Evolutionary conservation across 2,329 filamentous ascomycete species (phyloP), one percentile per base, ranked within the genome.

Genomic region (Aspergillus thermomutatus): DNA sequence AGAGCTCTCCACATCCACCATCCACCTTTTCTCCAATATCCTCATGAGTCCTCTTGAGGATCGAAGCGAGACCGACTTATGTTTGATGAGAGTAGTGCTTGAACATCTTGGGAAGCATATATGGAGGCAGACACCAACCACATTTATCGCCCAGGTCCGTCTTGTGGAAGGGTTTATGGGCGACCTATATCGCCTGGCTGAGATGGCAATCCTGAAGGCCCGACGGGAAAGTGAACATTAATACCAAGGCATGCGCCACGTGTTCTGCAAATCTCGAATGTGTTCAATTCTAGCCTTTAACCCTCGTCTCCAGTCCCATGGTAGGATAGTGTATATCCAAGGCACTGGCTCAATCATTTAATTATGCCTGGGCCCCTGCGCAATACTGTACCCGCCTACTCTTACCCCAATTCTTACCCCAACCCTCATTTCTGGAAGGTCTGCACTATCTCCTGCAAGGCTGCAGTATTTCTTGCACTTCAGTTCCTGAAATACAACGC

Each of bases 21-120:
- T 55, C 40, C 56, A 54, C 23, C 25, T 60, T 7, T 60, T 60
- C 37, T 60, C 48, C 10, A 55, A 59, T 23, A 54, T 60, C 17
- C 58, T 60, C 8, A 40, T 49, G 7, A 45, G 56, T 25, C 58
- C 58, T 4, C 47, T 46, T 17, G 50, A 54, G n/a, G 14, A 37
- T 4, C 11, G 26, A 25, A 53, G 53, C 21, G 34, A 49, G 5
- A 51, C 40, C 2, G 50, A 56, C 25, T 48, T 60, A 14, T 23
- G 51, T 6, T n/a, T 59, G 10, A 52, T 60, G 41, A 23, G 28
- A 2, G 25, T n/a, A 7, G 43, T 50, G 1, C 47, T 23, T 10
- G 4, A 34, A 2, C 53, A 47, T 9, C 26, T 60, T 8, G 10
- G 31, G 10, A n/a, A 45, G 1, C 48, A 53, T n/a, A 10, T 56